phyloP scores from a whole-genome alignment of 257 asterid species.

The Nicotiana attenuata region DNA sequence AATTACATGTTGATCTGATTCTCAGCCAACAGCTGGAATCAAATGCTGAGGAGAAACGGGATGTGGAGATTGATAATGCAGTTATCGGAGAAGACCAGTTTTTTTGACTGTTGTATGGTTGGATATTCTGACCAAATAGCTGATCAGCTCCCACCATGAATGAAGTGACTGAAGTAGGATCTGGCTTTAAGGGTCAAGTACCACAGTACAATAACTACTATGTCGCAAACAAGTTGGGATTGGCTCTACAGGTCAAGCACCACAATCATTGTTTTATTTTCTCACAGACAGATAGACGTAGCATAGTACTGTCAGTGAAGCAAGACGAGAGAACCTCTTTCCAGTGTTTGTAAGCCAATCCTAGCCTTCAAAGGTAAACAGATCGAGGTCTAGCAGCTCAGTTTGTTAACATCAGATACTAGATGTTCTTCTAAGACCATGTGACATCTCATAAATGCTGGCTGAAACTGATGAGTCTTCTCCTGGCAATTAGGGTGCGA shows the following conservation, averaged over 20 bases:
- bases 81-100: not conserved
- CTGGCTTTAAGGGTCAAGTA: not conserved
- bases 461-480: not conserved
- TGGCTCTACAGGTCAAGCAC: not conserved
- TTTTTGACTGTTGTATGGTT: not conserved
- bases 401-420: not conserved
- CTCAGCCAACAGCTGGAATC: not conserved
- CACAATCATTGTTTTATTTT: not conserved
- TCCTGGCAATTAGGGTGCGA: not conserved
- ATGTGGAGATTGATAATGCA: not conserved
- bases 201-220: not conserved
- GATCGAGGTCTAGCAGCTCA: not conserved
- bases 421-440: not conserved
- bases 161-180: not conserved
- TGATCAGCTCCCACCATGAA: not conserved
- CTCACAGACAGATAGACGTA: not conserved
- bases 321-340: not conserved
- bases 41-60: not conserved
- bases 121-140: not conserved
- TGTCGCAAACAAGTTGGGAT: too few species aligned
- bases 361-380: not conserved
- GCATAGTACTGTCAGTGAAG: not conserved
- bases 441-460: not conserved
- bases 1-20: not conserved
- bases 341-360: not conserved